A percentile compares a stretch with the other conserved stretches of the same genome.
These are phyloP conservation scores for Apiotrichum mycotoxinovorans DNA, from an alignment of 1,284 basidiomycete species.

Conservation along the genomic window DNA sequence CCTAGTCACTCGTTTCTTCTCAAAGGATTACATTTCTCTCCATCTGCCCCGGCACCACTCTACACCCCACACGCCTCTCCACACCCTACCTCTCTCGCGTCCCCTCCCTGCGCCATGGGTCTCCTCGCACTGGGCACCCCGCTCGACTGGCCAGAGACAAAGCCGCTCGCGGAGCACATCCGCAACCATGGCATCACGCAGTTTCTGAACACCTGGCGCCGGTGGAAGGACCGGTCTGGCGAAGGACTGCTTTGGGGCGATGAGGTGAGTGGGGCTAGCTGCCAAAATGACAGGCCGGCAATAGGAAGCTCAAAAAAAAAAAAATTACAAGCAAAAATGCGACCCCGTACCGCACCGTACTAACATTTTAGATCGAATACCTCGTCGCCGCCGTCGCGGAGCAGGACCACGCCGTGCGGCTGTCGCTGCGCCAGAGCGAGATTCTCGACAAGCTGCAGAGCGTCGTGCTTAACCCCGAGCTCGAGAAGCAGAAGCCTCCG, in stretches of 20 bases:
- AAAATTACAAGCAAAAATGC: too few species aligned
- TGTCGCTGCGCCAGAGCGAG: constrained; percentile 90
- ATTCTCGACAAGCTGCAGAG: constrained; percentile 77
- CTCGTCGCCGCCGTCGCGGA: constrained; percentile 89
- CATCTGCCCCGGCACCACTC: background rate
- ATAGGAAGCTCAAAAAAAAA: too few species aligned
- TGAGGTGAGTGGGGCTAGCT: constrained; percentile 61
- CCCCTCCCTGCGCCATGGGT: constrained; percentile 62
- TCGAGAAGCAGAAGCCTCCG: constrained; percentile 53
- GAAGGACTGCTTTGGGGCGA: constrained; percentile 98
- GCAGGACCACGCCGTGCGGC: constrained; percentile 68
- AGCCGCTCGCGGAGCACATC: constrained; percentile 79
- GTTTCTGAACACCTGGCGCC: constrained; percentile 88
- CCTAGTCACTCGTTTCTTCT: background rate
- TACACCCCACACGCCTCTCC: background rate
- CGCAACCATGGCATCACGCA: constrained; percentile 90
- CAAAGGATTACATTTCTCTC: background rate
- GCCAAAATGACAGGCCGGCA: background rate
- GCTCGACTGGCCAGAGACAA: constrained; percentile 85
- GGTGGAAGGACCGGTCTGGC: constrained; percentile 83
- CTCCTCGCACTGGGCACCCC: constrained; percentile 92
- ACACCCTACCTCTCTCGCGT: background rate
- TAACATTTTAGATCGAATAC: constrained; percentile 74
- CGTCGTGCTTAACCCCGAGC: constrained; percentile 63
- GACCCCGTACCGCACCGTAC: background rate